Evolutionary conservation across 148 eudicot species (phyloP), one percentile per base, ranked within the genome.

Genomic region (Chenopodium album): DNA sequence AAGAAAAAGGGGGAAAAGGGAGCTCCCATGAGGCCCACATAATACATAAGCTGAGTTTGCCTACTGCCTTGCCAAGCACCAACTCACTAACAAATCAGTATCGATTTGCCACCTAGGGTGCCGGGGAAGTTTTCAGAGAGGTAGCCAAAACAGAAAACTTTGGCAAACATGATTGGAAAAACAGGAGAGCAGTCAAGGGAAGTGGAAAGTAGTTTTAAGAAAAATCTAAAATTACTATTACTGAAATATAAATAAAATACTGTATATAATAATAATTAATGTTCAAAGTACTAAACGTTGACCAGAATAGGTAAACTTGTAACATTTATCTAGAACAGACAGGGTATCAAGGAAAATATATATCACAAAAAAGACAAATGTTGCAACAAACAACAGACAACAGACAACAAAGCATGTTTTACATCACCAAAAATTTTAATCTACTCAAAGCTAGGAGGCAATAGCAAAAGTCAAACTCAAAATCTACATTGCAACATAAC

Each of bases 401-500:
- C 29, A 11, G 60, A 48, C 10, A 2, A 32, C 29, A 11, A 47
- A 47, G 29, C 17, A 48, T 72, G 60, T 12, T n/a, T 47, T 20
- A 22, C 2, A 17, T 72, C 2, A 37, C 7, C 75, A 37, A 72
- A 37, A 22, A 19, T 3, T 44, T 16, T n/a, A 10, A 20, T 22
- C 44, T 32, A 62, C 31, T n/a, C 44, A 47, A 12, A 62, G 8
- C n/a, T 31, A 65, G 23, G 44, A 44, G 44, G 52, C 52, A 28
- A 52, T 14, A 74, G 77, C 9, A 48, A 48, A 74, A 74, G 63
- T 73, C 59, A 73, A 48, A 23, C 28, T 60, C 77, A 71, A 59
- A 17, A 69, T 12, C 66, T 34, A 56, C 29, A 59, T 9, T 69
- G 46, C 56, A 60, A 80, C 71, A 72, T 52, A 67, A 71, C 48